Evolutionary conservation across 225 moss, liverwort and hornwort species (phyloP), one percentile per base, ranked within the genome.

Genomic region (Polytrichum commune): DNA sequence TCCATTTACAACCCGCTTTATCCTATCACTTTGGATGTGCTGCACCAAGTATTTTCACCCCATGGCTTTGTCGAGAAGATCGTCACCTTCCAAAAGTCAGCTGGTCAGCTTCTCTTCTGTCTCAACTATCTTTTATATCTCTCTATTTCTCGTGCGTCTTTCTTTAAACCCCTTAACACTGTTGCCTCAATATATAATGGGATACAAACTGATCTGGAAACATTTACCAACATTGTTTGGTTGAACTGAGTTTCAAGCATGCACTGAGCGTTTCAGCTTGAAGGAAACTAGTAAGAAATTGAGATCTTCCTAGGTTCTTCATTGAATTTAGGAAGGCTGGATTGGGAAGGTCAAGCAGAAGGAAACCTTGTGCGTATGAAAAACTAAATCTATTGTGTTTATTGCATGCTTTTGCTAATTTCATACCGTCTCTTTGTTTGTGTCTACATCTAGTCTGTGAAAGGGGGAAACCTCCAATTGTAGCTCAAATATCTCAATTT

Each of bases 11-110:
- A 98, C 85, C 94, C 92, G 94, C 97, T 98, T 77, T 94, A 98
- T 93, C 94, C 94, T 90, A 98, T 98, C 91, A 98, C 94, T 90
- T 94, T 98, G 94, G 94, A 98, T 98, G 97, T 98, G 97, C 94
- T 98, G 92, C 94, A 98, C 92, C 97, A 98, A 98, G 97, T 95
- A 83, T 98, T 98, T 98, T 95, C 92, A 90, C 97, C 97, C 80
- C 94, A 95, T 98, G 97, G 97, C 94, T 95, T 92, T 98, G 97
- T 95, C 90, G 94, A 98, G 97, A 98, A 98, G 97, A 98, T 98
- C 94, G 92, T 95, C 91, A 98, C 94, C 88, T 98, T 98, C 90
- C 94, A 94, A 90, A 98, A 98, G 94, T 95, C 94, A 91, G 94
- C 92, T 95, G 97, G 97, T 98, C 92, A 98, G 94, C 94, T 95